Evolutionary conservation across 2,329 filamentous ascomycete species (phyloP), one percentile per base, ranked within the genome.

Genomic region (Xylaria sp.): DNA sequence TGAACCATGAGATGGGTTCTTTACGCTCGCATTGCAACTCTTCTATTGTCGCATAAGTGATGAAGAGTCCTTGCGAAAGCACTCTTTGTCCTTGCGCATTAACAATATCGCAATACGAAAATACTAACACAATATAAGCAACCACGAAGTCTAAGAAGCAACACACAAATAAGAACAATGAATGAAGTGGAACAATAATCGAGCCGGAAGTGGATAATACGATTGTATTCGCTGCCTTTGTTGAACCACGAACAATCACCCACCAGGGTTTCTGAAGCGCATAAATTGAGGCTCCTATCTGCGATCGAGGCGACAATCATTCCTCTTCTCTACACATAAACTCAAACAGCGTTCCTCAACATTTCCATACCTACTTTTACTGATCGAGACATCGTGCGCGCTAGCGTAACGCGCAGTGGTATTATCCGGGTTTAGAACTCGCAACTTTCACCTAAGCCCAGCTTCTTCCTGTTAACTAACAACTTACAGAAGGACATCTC

Each of bases 221-320:
- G 37, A n/a, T 10, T 10, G 13, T 23, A 44, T 57, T 50, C 20
- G 20, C 12, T 25, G 15, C 9, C 10, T 37, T 37, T 37, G 34
- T 37, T 37, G 2, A 10, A 1, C 23, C 7, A n/a, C 31, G 31
- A 37, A 57, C 61, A 64, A 64, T 64, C 6, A 52, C 34, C 57
- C 23, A 41, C 44, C 9, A 64, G 39, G 52, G 34, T 34, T 25
- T 54, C 20, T 28, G 31, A n/a, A 10, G 15, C 15, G 10, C 18
- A 41, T 57, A 57, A 28, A 37, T 44, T 3, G 20, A n/a, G 20
- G 25, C 15, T 57, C 6, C 13, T 20, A 20, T 9, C 55, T 25
- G 12, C 8, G 7, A 31, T 8, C 1, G 23, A 31, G 39, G 28
- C 55, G 15, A 41, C 25, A 23, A 3, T 9, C 20, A 6, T 41